These are phyloP conservation scores for Macadamia integrifolia DNA, from an alignment of 164 flowering plant species.

Conservation along the genomic window DNA sequence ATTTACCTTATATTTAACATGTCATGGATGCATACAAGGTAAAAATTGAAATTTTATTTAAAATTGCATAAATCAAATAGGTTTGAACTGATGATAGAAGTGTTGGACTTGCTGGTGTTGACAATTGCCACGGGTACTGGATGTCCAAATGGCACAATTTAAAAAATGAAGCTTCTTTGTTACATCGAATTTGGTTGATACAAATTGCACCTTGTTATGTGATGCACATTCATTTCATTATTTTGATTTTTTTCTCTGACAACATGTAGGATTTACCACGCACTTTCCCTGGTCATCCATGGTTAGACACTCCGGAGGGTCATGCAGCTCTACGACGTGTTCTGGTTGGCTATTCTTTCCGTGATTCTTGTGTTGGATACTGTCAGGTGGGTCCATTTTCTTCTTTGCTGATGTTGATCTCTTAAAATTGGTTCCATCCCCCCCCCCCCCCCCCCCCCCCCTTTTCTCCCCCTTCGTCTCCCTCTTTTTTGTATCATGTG, in stretches of 20 bases:
- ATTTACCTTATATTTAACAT: no score
- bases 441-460: no score
- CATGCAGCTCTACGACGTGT: conserved; percentile 91
- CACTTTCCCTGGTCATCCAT: conserved; percentile 97
- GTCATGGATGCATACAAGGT: no score
- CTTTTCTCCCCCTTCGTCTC: no score
- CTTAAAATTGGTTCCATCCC: no score
- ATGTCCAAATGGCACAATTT: not conserved
- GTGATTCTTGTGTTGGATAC: conserved; percentile 95
- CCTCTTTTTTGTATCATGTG: not conserved
- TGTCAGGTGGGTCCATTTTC: conserved; percentile 59
- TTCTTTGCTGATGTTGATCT: not conserved
- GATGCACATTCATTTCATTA: not conserved
- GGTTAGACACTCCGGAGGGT: conserved; percentile 92
- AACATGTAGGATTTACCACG: conserved; percentile 76
- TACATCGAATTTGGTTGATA: not conserved
- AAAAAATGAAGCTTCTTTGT: not conserved
- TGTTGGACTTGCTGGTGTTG: no score
- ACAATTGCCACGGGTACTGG: not conserved
- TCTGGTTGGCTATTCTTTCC: conserved; percentile 89
- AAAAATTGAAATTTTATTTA: no score
- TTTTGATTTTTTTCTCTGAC: conserved; percentile 8
- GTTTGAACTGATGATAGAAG: no score
- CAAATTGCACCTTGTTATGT: no score
- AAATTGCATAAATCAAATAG: no score